phyloP scores from a whole-genome alignment of 2,329 filamentous ascomycete genomes.

The Cytospora schulzeri region DNA sequence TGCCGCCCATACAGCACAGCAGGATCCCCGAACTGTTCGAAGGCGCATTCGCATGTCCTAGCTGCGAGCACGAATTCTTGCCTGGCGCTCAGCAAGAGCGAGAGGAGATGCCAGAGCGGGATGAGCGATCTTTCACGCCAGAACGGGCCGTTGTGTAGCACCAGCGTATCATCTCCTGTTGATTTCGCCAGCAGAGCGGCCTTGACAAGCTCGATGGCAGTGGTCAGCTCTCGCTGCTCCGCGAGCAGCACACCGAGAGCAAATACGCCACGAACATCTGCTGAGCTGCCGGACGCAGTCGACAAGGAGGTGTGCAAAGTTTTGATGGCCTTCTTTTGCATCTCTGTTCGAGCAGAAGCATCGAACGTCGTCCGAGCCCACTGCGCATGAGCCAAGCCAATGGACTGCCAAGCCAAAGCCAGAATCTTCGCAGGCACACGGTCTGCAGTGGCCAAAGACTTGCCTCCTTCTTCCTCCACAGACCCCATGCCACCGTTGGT shows the following conservation, averaged over 20 bases:
- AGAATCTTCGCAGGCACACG: constrained; percentile 61
- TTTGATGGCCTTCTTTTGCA: constrained; percentile 77
- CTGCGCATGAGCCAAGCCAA: constrained; percentile 82
- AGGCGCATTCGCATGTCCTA: constrained; percentile 83
- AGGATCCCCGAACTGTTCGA: constrained; percentile 83
- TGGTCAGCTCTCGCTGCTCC: constrained; percentile 78
- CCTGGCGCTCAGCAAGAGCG: constrained; percentile 80
- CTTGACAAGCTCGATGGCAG: constrained; percentile 82
- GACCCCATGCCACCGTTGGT: constrained; percentile 31
- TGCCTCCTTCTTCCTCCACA: constrained; percentile 29
- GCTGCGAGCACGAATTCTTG: constrained; percentile 82
- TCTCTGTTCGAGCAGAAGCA: constrained; percentile 67
- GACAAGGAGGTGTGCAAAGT: constrained; percentile 74
- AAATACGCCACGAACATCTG: constrained; percentile 77
- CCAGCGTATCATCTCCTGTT: constrained; percentile 47
- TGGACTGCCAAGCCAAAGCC: constrained; percentile 76
- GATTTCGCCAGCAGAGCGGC: constrained; percentile 68
- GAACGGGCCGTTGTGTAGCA: constrained; percentile 50
- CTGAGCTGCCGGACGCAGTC: constrained; percentile 64
- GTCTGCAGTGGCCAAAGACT: constrained; percentile 31
- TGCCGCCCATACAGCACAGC: constrained; percentile 68
- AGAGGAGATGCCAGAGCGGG: constrained; percentile 88
- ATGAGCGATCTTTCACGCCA: constrained; percentile 69
- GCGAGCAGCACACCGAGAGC: constrained; percentile 83
- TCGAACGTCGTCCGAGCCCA: constrained; percentile 86